These are phyloP conservation scores for Trichoderma afroharzianum DNA, from an alignment of 2,329 filamentous ascomycete genomes.

Conservation along the genomic window DNA sequence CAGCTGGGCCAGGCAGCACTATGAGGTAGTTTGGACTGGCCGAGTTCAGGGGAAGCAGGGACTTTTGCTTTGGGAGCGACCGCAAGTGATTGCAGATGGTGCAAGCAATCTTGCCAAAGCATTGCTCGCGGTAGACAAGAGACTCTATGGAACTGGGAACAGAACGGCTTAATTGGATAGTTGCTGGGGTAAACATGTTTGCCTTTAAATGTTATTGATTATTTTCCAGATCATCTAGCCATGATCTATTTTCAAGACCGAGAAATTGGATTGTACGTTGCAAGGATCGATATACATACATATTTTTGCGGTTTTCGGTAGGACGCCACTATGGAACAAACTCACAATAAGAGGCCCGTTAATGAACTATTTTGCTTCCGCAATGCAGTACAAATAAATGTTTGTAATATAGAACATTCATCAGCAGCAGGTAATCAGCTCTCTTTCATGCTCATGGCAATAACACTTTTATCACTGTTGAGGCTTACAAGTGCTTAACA, in stretches of 20 bases:
- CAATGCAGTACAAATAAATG: neutral
- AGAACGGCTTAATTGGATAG: constrained; percentile 33
- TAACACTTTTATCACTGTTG: neutral
- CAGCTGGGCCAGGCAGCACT: constrained; percentile 45
- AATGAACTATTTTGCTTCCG: neutral
- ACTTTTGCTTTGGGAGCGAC: constrained; percentile 47
- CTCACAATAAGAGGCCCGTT: neutral
- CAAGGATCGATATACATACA: neutral
- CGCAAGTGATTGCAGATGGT: constrained; percentile 43
- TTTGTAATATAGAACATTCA: neutral
- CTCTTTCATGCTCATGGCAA: too few relatives aligned
- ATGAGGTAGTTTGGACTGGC: constrained; percentile 41
- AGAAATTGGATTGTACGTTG: neutral
- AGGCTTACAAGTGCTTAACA: neutral
- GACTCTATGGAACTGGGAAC: constrained; percentile 32
- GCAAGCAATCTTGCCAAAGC: constrained; percentile 39
- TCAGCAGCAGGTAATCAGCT: neutral
- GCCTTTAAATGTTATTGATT: constrained; percentile 20
- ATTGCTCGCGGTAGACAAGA: constrained; percentile 36
- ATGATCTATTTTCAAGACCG: neutral
- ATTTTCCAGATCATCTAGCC: neutral
- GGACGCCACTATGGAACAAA: neutral
- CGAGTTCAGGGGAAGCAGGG: constrained; percentile 40
- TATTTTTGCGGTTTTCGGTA: neutral
- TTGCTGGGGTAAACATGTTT: constrained; percentile 23